Conservation (phyloP, 164 flowering plant genomes). For the Akebia trifoliata region DNA sequence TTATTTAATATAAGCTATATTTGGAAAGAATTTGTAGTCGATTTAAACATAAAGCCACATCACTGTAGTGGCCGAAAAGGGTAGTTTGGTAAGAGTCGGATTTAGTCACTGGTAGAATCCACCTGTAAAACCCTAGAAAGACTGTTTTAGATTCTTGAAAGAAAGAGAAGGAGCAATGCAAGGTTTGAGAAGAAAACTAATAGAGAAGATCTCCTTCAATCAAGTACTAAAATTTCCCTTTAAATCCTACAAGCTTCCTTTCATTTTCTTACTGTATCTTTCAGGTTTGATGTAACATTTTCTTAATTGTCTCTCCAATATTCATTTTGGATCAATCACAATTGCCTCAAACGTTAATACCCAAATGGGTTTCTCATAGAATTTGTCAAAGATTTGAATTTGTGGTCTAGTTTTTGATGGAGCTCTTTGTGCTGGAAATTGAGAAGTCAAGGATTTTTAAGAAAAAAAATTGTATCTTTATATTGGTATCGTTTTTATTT, state of each 20-base stretch:
- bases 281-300: neutral
- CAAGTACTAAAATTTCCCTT: conserved; percentile 17
- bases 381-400: neutral
- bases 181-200: conserved; percentile 23
- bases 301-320: neutral
- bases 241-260: neutral
- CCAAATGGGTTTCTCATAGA: neutral
- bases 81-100: no score
- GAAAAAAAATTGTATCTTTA: neutral
- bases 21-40: no score
- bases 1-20: no score
- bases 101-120: no score
- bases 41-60: no score
- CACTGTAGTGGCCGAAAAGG: no score
- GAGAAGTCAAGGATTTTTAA: neutral
- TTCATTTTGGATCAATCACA: neutral
- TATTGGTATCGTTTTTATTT: neutral
- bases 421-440: no score
- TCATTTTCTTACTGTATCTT: neutral
- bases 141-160: neutral
- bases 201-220: conserved; percentile 19
- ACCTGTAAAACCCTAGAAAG: no score
- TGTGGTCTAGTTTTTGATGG: neutral
- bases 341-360: neutral
- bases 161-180: conserved; percentile 25